phyloP scores from a whole-genome alignment of 257 asterid genomes.

The Nicotiana knightiana region DNA sequence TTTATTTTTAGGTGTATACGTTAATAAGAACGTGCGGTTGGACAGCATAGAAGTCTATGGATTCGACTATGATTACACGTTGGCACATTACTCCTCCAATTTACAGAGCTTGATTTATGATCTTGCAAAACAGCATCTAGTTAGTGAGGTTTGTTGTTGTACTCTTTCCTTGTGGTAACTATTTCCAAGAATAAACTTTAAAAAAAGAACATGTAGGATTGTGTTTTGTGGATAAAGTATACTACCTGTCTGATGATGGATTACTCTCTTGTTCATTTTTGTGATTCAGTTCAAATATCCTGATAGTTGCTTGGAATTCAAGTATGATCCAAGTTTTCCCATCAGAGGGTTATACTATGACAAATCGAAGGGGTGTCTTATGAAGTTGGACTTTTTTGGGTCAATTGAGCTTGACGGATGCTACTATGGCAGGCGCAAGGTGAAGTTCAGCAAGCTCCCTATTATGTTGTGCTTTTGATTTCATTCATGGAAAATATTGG shows the following conservation, averaged over 20 bases:
- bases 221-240: not conserved
- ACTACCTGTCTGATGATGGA: not conserved
- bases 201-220: not conserved
- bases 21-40: conserved; percentile 83
- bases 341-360: conserved; percentile 92
- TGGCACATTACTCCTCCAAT: conserved; percentile 92
- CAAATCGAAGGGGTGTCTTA: conserved; percentile 83
- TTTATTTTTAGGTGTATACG: conserved; percentile 65
- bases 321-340: conserved; percentile 83
- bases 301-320: conserved; percentile 67
- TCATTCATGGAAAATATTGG: not conserved
- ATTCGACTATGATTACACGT: conserved; percentile 92
- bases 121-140: conserved; percentile 85
- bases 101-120: conserved; percentile 81
- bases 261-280: not conserved
- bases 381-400: conserved; percentile 96
- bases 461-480: not conserved
- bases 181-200: not conserved
- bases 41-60: conserved; percentile 85
- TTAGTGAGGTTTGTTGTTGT: conserved; percentile 71
- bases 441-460: conserved; percentile 15
- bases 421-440: conserved; percentile 95
- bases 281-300: conserved; percentile 81
- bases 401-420: conserved; percentile 96
- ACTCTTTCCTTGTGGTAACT: not conserved